Percentiles rank a stretch among this genome's conserved stretches.
These are phyloP conservation scores for Trichoderma citrinoviride DNA, from an alignment of 2,329 filamentous ascomycete genomes.

Conservation along the genomic window DNA sequence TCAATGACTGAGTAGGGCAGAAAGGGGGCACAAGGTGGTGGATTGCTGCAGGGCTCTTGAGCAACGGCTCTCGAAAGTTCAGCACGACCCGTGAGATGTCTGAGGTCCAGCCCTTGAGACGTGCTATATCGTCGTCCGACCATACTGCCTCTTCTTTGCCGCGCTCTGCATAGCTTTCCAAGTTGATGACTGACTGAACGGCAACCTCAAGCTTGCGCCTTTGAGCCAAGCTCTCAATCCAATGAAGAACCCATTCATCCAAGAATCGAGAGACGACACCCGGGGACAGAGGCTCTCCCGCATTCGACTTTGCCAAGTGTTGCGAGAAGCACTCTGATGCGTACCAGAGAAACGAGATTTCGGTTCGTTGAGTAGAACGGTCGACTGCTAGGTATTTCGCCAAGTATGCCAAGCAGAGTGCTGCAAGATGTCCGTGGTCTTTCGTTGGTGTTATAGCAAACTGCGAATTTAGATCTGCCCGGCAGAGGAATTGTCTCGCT, in stretches of 20 bases:
- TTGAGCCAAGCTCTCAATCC: not conserved
- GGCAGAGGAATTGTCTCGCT: not conserved
- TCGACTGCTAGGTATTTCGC: not conserved
- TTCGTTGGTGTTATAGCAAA: not conserved
- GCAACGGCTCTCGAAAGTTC: not conserved
- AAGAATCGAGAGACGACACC: not conserved
- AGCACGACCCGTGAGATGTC: not conserved
- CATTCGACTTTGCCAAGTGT: not conserved
- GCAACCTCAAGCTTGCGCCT: not conserved
- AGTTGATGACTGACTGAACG: not conserved
- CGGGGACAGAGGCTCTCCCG: not conserved
- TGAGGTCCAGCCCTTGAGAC: not conserved
- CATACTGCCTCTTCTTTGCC: not conserved
- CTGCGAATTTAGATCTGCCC: not conserved
- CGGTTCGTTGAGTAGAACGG: not conserved
- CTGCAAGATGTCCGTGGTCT: not conserved
- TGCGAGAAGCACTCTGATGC: not conserved
- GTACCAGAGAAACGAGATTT: not conserved
- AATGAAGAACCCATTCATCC: not conserved
- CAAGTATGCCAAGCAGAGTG: constrained; percentile 4
- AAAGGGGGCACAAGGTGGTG: not conserved
- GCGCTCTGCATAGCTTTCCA: not conserved
- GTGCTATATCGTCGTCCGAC: not conserved
- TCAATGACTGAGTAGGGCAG: not conserved
- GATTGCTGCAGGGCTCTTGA: not conserved